These are phyloP conservation scores for Rehmannia glutinosa DNA, from an alignment of 257 asterid species.

Conservation along the genomic window DNA sequence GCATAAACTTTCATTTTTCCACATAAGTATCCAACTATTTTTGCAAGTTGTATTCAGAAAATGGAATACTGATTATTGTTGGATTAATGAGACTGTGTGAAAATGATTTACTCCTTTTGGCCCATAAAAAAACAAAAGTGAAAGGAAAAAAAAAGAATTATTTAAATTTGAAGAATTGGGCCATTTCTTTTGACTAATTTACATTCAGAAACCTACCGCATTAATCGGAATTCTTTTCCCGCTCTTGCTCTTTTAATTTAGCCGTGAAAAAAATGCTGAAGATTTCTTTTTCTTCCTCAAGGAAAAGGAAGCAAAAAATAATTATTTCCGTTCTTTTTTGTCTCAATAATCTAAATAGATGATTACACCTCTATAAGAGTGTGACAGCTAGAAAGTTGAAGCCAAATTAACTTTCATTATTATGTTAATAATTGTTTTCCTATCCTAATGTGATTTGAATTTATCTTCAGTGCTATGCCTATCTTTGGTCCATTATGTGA, in stretches of 20 bases:
- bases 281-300: background rate
- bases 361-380: slow-evolving; percentile 5
- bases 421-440: slow-evolving; percentile 23
- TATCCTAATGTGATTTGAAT: slow-evolving; percentile 17
- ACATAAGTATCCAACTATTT: background rate
- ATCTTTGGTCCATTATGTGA: slow-evolving; percentile 25
- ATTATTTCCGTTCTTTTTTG: background rate
- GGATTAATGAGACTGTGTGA: background rate
- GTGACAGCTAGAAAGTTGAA: slow-evolving; percentile 27
- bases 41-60: background rate
- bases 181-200: slow-evolving; percentile 20
- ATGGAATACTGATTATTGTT: background rate
- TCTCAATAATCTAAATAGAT: background rate
- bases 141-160: background rate
- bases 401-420: slow-evolving; percentile 26
- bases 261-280: background rate
- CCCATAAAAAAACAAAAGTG: background rate
- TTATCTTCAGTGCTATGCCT: slow-evolving; percentile 4
- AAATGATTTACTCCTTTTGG: background rate
- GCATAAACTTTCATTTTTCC: background rate
- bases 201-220: slow-evolving; percentile 25
- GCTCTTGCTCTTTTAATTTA: slow-evolving; percentile 21
- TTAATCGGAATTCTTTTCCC: slow-evolving; percentile 27
- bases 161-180: background rate
- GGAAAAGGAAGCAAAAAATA: background rate